Conservation (phyloP, 495 filamentous ascomycete genomes). For the Hypoxylon cercidicola region DNA sequence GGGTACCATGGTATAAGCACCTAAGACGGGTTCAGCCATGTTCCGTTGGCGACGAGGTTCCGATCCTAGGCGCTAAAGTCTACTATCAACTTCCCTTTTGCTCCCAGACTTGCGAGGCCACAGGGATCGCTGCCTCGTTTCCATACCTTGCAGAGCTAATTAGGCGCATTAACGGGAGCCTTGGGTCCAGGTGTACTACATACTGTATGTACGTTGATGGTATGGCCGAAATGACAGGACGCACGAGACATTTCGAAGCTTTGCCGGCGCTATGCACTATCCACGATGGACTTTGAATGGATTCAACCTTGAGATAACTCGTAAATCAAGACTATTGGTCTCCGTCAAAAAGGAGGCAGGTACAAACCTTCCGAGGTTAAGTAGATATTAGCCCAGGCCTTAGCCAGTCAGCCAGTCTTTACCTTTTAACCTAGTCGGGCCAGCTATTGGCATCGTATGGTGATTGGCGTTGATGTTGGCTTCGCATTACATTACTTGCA, state of each 20-base stretch:
- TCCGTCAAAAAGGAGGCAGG: conserved; percentile 27
- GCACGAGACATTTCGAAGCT: conserved; percentile 20
- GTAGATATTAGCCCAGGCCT: conserved; percentile 23
- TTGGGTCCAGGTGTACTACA: conserved; percentile 21
- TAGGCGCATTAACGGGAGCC: conserved; percentile 31
- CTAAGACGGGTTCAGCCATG: conserved; percentile 29
- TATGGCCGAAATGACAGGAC: conserved; percentile 23
- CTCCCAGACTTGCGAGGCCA: conserved; percentile 10
- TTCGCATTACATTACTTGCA: conserved; percentile 25
- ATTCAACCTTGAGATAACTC: conserved; percentile 21
- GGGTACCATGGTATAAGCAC: conserved; percentile 4
- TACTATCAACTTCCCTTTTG: conserved; percentile 24
- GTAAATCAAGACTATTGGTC: conserved; percentile 5
- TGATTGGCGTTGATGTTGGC: conserved; percentile 5
- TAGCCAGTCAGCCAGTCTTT: conserved; percentile 3
- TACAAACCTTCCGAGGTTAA: conserved; percentile 19
- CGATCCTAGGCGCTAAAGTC: conserved; percentile 35
- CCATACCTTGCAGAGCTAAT: conserved; percentile 23
- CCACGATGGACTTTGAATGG: conserved; percentile 16
- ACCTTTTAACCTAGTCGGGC: conserved; percentile 9
- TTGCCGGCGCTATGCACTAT: conserved; percentile 16
- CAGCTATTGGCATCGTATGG: conserved; percentile 8
- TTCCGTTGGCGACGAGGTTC: conserved; percentile 32
- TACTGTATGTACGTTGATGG: neutral
- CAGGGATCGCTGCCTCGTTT: conserved; percentile 27